Evolutionary conservation across 495 filamentous ascomycete species (phyloP).

Genomic region (Aspergillus heteromorphus): DNA sequence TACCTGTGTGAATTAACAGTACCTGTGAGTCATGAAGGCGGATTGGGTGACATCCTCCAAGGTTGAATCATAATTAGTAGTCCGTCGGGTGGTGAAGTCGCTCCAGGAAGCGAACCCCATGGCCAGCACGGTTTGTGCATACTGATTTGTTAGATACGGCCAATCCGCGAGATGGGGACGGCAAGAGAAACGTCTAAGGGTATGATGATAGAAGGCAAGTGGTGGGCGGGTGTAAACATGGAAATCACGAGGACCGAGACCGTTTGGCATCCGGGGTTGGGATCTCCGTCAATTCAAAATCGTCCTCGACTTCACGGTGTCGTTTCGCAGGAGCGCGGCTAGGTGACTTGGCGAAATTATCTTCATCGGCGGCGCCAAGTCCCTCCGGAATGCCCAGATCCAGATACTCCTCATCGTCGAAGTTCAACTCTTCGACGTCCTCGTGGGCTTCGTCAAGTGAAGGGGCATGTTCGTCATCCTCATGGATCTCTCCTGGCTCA

Average conservation of each 20-base stretch:
- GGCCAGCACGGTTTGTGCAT: conserved; percentile 1
- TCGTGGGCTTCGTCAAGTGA: conserved; percentile 25
- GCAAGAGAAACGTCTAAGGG: not conserved
- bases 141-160: conserved; percentile 11
- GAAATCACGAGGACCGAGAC: conserved; percentile 24
- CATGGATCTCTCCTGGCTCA: conserved; percentile 16
- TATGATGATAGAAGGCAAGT: not conserved
- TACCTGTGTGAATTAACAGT: conserved; percentile 12
- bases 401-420: conserved; percentile 21
- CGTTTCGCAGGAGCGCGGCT: conserved; percentile 22
- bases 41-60: not conserved
- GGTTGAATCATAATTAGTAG: not conserved
- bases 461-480: conserved; percentile 6
- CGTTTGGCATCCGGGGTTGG: conserved; percentile 27
- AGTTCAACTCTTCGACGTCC: conserved; percentile 36
- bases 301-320: conserved; percentile 26
- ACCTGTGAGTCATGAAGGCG: not conserved
- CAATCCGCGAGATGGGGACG: not conserved
- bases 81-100: not conserved
- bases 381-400: conserved; percentile 16
- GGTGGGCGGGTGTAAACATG: not conserved
- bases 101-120: not conserved
- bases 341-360: conserved; percentile 3
- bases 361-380: conserved; percentile 4
- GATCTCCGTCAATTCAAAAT: conserved; percentile 22